Evolutionary conservation across 169 alveolate genomes (phyloP).

Genomic region (Eimeria necatrix): DNA sequence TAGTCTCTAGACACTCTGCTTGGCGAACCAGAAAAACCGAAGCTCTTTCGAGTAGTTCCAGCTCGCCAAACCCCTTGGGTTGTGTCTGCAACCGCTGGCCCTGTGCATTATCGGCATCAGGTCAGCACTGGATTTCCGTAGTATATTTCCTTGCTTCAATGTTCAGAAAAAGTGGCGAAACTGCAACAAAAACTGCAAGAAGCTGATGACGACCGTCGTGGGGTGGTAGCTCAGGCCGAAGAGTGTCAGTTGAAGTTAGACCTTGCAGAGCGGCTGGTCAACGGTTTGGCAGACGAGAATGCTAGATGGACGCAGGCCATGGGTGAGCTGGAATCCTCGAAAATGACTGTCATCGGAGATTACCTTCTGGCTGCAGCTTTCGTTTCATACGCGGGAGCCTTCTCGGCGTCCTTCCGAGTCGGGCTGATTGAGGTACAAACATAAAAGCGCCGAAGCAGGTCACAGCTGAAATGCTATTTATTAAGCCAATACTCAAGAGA

Average conservation of each 20-base stretch:
- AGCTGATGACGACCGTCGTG: conserved; percentile 93
- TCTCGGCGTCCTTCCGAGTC: conserved; percentile 94
- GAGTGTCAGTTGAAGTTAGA: conserved; percentile 93
- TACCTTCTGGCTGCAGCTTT: conserved; percentile 96
- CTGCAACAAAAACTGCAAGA: conserved; percentile 93
- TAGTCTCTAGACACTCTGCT: too few relatives aligned
- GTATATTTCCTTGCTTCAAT: not conserved
- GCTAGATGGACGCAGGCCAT: conserved; percentile 97
- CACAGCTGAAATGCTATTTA: not conserved
- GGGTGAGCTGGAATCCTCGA: conserved; percentile 91
- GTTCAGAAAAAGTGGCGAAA: conserved; percentile 88
- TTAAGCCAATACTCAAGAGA: not conserved
- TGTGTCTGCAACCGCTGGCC: too few relatives aligned
- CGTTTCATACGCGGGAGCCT: conserved; percentile 97
- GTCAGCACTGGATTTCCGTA: not conserved
- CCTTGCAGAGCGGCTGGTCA: conserved; percentile 96
- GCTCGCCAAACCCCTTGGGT: too few relatives aligned
- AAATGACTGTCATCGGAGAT: conserved; percentile 95
- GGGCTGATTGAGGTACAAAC: conserved; percentile 90
- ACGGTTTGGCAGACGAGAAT: conserved; percentile 97
- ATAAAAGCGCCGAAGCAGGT: not conserved
- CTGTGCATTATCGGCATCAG: not conserved
- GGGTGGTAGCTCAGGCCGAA: conserved; percentile 94
- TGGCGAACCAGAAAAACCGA: too few relatives aligned
- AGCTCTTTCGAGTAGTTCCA: too few relatives aligned